Evolutionary conservation across 495 filamentous ascomycete species (phyloP).

Genomic region (Bathelium albidoporum): DNA sequence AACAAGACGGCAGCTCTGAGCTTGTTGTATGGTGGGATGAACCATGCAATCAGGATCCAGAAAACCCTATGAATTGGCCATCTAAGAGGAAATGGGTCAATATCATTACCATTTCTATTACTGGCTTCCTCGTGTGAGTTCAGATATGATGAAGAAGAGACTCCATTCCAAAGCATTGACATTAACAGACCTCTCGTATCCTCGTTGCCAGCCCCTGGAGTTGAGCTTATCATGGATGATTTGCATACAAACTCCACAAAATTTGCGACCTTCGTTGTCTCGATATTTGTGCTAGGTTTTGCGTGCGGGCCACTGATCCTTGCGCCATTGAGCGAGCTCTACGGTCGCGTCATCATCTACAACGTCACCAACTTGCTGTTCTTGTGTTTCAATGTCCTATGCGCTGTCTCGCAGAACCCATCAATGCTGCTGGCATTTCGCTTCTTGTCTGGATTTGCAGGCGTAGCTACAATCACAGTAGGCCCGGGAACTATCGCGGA

Average conservation of each 20-base stretch:
- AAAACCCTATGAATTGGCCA: constrained; percentile 27
- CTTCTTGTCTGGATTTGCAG: constrained; percentile 40
- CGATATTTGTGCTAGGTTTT: constrained; percentile 42
- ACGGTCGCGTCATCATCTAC: constrained; percentile 44
- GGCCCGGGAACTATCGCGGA: constrained; percentile 51
- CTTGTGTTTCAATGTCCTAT: constrained; percentile 35
- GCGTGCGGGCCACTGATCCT: constrained; percentile 50
- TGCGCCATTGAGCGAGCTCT: constrained; percentile 47
- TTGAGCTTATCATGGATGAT: constrained; percentile 18
- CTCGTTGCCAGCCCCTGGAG: constrained; percentile 28
- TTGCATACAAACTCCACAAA: constrained; percentile 17
- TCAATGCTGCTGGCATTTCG: constrained; percentile 38
- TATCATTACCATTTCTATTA: constrained; percentile 20
- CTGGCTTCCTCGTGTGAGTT: constrained; percentile 21
- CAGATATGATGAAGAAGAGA: not conserved
- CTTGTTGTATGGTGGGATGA: constrained; percentile 21
- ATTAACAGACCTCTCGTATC: constrained; percentile 21
- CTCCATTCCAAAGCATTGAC: not conserved
- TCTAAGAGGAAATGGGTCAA: constrained; percentile 18
- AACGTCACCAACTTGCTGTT: constrained; percentile 44
- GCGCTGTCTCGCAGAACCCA: constrained; percentile 34
- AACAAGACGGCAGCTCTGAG: not conserved
- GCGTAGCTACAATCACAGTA: constrained; percentile 44
- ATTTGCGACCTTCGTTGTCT: constrained; percentile 36
- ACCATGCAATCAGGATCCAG: constrained; percentile 21